Evolutionary conservation across 441 rosid genomes (phyloP), one percentile per base, ranked within the genome.

Genomic region (Cnidoscolus chayamansa): DNA sequence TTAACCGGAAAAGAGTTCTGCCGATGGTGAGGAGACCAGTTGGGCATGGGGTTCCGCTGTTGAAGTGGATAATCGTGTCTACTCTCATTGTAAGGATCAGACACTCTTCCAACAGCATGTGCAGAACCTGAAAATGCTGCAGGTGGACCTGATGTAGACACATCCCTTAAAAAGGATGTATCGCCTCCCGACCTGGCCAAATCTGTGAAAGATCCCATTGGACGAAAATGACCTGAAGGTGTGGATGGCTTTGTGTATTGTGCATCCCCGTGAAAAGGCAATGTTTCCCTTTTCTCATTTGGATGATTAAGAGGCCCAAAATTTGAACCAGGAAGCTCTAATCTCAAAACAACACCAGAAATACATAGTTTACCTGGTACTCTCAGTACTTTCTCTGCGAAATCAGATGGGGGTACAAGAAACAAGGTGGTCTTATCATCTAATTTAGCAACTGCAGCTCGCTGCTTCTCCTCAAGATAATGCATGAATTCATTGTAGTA

Each of bases 361-460:
- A 94, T 89, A 85, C 97, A 92, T 64, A 94, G 80, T 74, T 90
- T 89, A 50, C 99, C 99, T 1, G 98, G 94, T 37, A 94, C 99
- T 84, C 86, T 94, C 73, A 94, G 83, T 56, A 94, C 93, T 77
- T 88, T 88, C 87, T 89, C 89, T 2, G 99, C 92, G 87, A 94
- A 94, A 69, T 94, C 97, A 35, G 97, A 95, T 10, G 99, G 98
- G 15, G 99, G 97, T 72, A 95, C 98, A 49, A 95, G 97, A 83
- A 95, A 95, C 83, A 95, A 84, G 10, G 96, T 95, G 75, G 93
- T 95, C 68, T 75, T 85, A 54, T 95, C 98, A 76, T 95, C 98
- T 75, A 92, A 83, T 81, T 95, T 95, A 37, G 97, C 90, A 31
- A 92, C 98, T 37, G 99, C 99, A 54, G 97, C 97, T n/a, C 99